These are phyloP conservation scores for Penicillium coffeae DNA, from an alignment of 495 filamentous ascomycete species.

Conservation along the genomic window DNA sequence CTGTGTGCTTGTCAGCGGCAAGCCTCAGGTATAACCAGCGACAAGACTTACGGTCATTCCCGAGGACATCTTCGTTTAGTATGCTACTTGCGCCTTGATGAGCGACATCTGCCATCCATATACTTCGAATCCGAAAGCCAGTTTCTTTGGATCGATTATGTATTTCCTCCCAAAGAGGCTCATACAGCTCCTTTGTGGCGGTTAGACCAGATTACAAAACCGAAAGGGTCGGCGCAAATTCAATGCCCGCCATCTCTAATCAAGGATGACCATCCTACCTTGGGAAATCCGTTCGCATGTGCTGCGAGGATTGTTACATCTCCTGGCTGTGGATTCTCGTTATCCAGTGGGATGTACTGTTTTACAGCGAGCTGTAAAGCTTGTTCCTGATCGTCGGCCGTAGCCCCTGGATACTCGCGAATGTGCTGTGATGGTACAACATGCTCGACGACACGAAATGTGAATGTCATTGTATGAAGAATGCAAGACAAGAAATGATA, in stretches of 20 bases:
- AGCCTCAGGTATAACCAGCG: neutral
- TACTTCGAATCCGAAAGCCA: constrained; percentile 67
- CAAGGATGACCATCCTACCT: constrained; percentile 43
- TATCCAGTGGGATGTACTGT: constrained; percentile 74
- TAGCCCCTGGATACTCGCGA: constrained; percentile 65
- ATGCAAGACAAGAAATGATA: neutral
- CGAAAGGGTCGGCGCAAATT: neutral
- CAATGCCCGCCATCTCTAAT: neutral
- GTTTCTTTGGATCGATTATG: constrained; percentile 46
- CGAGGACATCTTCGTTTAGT: constrained; percentile 68
- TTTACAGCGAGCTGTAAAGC: constrained; percentile 68
- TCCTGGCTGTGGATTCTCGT: constrained; percentile 57
- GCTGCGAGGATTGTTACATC: constrained; percentile 81
- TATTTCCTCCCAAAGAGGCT: constrained; percentile 81
- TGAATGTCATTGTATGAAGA: constrained; percentile 11
- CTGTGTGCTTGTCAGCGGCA: constrained; percentile 33
- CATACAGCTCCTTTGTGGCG: constrained; percentile 68
- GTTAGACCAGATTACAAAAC: constrained; percentile 3
- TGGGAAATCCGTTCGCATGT: constrained; percentile 88
- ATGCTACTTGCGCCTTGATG: constrained; percentile 72
- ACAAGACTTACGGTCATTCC: constrained; percentile 64
- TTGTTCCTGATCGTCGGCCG: constrained; percentile 57
- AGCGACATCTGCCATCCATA: constrained; percentile 83
- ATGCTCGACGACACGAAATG: constrained; percentile 59
- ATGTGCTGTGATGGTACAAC: constrained; percentile 63